A percentile compares a stretch with the other conserved stretches of the same genome.
These are phyloP conservation scores for Alternaria dauci DNA, from an alignment of 2,329 filamentous ascomycete species.

Conservation along the genomic window DNA sequence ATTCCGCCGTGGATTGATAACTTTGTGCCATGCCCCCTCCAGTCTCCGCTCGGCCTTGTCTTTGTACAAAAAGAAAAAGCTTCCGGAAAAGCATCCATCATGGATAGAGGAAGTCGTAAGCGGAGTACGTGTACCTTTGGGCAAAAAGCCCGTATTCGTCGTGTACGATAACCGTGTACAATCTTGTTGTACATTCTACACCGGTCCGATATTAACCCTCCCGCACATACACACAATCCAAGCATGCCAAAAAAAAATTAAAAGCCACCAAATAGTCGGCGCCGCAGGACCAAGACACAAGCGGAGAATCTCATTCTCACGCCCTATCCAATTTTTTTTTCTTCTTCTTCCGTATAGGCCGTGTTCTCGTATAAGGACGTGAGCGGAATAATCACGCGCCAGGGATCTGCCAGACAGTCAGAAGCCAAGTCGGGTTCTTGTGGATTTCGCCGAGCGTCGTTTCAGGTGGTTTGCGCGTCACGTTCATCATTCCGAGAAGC, in stretches of 20 bases:
- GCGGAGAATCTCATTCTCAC: not conserved
- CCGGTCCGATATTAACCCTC: not conserved
- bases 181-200: not conserved
- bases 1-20: not conserved
- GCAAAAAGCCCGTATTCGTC: too few relatives aligned
- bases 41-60: not conserved
- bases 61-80: not conserved
- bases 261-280: not conserved
- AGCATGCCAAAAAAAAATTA: not conserved
- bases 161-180: not conserved
- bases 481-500: not conserved
- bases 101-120: not conserved
- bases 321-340: too few relatives aligned
- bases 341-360: too few relatives aligned
- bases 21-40: not conserved
- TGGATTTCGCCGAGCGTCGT: constrained; percentile 1
- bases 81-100: not conserved
- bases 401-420: not conserved
- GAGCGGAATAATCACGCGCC: not conserved
- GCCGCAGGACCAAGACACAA: not conserved
- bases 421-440: constrained; percentile 1
- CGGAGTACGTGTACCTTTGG: not conserved
- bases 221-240: not conserved
- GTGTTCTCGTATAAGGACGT: not conserved
- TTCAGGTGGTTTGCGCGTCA: constrained; percentile 3